Conservation (phyloP, 164 flowering plant species). For the Vitis rupestris region DNA sequence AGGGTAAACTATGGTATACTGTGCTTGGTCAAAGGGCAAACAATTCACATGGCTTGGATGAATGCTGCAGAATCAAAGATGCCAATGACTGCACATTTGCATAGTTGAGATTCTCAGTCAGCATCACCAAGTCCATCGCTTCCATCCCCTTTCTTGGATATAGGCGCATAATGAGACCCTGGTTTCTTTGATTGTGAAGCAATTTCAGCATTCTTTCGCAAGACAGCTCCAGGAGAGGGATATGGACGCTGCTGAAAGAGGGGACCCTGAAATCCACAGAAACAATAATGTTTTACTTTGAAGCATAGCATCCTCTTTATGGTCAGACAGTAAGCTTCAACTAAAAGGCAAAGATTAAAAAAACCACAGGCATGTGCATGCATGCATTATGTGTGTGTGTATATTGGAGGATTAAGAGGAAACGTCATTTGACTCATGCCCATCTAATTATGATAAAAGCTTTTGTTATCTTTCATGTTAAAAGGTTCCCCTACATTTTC, state of each 20-base stretch:
- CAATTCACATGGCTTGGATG: too few species aligned
- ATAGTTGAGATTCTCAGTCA: constrained; percentile 41
- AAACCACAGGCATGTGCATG: too few species aligned
- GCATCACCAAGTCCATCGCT: constrained; percentile 99
- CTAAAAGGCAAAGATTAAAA: neutral
- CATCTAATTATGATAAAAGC: too few species aligned
- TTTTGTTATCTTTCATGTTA: too few species aligned
- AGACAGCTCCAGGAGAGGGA: constrained; percentile 99
- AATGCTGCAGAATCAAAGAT: too few species aligned
- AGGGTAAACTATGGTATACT: too few species aligned
- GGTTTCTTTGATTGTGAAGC: constrained; percentile 78
- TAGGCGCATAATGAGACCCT: constrained; percentile 49
- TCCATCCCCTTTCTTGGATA: constrained; percentile 91
- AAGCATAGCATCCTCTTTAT: neutral
- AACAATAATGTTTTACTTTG: neutral
- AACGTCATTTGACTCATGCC: too few species aligned
- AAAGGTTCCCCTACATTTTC: too few species aligned
- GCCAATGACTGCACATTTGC: too few species aligned
- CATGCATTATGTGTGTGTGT: too few species aligned
- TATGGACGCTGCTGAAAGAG: constrained; percentile 98
- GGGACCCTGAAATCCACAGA: constrained; percentile 76
- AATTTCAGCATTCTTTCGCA: constrained; percentile 93
- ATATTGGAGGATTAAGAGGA: too few species aligned
- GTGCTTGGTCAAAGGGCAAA: too few species aligned
- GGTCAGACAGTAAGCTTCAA: neutral